Base-by-base conservation (phyloP, 352 stramenopile genomes). In the Globisporangium irregulare region DNA sequence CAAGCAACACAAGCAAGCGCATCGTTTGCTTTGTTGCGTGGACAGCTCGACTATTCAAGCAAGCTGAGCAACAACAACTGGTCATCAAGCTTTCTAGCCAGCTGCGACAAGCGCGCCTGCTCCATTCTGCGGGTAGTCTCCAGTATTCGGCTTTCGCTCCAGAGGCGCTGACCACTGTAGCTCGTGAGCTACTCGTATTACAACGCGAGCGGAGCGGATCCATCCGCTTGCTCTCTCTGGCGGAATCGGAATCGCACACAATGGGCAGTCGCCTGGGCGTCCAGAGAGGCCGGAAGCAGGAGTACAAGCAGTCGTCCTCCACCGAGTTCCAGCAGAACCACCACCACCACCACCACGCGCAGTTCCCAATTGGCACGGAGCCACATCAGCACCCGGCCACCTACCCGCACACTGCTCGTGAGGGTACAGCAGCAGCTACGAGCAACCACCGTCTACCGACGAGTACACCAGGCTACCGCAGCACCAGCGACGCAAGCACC, bases 311-410 rank as follows among this genome's bases (percentile, higher is more conserved):
- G 58, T 48, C 34, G 53, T 32, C 29, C 53, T 36, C 53, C 53
- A 59, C 24, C 53, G 22, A 50, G 58, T 54, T 57, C n/a, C 61
- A 66, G 46, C 43, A 58, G 60, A n/a, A 22, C 18, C 15, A 4
- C 4, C 61, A 20, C 18, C 15, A 4, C 4, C 61, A 20, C 41
- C 27, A 18, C 27, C 27, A 29, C 27, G 27, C 27, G n/a, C 64
- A 69, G 55, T 69, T 67, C 25, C 32, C 62, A 67, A 54, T 54
- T 53, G 51, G 56, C 62, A 27, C 62, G 2, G 60, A 66, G 18
- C 22, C 9, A 9, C 43, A 51, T 51, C 43, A 51, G 43, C 12
- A 15, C 9, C 48, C 24, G 10, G 10, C 22, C 25, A 22, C 15
- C 54, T 29, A 59, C 24, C 53, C 10, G 29, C 61, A 67, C 34